phyloP scores from a whole-genome alignment of 1,284 basidiomycete species.

The Puccinia hordei region DNA sequence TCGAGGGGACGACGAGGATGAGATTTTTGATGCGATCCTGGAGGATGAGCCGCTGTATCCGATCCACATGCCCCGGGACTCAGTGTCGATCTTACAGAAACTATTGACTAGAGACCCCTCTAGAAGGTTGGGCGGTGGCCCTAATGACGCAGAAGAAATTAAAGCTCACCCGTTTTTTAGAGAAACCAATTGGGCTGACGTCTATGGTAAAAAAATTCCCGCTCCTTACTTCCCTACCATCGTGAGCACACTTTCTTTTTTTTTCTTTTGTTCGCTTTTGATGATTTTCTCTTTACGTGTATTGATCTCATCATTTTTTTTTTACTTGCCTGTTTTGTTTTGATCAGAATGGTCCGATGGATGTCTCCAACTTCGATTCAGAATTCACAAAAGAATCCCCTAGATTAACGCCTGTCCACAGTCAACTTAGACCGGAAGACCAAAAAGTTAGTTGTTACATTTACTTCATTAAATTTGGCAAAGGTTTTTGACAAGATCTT shows the following conservation, averaged over 20 bases:
- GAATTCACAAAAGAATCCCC: slow-evolving; percentile 97
- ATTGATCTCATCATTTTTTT: neutral
- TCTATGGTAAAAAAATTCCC: slow-evolving; percentile 91
- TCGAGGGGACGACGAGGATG: slow-evolving; percentile 98
- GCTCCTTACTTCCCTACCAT: slow-evolving; percentile 97
- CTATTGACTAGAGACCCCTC: slow-evolving; percentile 89
- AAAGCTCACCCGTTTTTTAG: slow-evolving; percentile 98
- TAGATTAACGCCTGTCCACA: slow-evolving; percentile 94
- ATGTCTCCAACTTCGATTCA: slow-evolving; percentile 82
- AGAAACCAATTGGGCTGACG: slow-evolving; percentile 94
- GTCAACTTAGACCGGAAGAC: slow-evolving; percentile 85
- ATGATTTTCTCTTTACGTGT: neutral
- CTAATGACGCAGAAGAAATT: slow-evolving; percentile 93
- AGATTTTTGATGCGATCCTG: slow-evolving; percentile 98
- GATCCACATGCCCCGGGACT: slow-evolving; percentile 99
- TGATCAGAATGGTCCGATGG: slow-evolving; percentile 59
- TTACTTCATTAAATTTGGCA: neutral
- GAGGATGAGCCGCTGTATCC: slow-evolving; percentile 99
- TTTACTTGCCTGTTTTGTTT: slow-evolving; percentile 11
- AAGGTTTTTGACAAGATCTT: neutral
- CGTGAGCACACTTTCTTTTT: slow-evolving; percentile 64
- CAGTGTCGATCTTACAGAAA: slow-evolving; percentile 93
- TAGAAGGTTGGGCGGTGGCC: slow-evolving; percentile 89
- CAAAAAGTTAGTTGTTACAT: slow-evolving; percentile 66
- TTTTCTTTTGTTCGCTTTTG: neutral